Percentiles rank a stretch among this genome's conserved stretches.
Conservation (phyloP, 306 rosid genomes). For the Bauhinia variegata region DNA sequence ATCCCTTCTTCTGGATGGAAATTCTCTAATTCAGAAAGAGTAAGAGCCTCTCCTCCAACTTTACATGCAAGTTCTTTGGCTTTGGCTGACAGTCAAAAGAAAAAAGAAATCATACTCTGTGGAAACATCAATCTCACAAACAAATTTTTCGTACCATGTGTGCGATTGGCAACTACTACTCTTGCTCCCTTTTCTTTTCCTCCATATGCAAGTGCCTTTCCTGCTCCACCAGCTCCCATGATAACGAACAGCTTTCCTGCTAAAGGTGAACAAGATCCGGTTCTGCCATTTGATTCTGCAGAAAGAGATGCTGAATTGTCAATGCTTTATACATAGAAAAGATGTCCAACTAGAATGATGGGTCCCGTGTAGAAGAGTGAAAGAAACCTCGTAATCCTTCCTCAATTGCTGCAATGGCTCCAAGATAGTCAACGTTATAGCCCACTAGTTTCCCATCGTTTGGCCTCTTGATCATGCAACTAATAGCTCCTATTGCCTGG, state of each 20-base stretch:
- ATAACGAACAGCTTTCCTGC: conserved; percentile 65
- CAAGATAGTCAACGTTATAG: conserved; percentile 66
- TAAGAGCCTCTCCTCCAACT: conserved; percentile 63
- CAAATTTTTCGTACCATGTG: conserved; percentile 46
- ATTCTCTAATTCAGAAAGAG: conserved; percentile 49
- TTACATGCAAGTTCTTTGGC: conserved; percentile 54
- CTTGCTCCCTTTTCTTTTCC: conserved; percentile 79
- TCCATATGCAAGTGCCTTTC: conserved; percentile 76
- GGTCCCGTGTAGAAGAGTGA: neutral
- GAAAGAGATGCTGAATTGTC: neutral
- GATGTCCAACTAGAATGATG: neutral
- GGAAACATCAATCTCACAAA: neutral
- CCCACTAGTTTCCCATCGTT: conserved; percentile 57
- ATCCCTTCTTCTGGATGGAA: conserved; percentile 65
- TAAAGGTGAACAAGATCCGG: conserved; percentile 52
- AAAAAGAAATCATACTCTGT: neutral
- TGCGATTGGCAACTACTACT: conserved; percentile 70
- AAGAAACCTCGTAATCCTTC: conserved; percentile 60
- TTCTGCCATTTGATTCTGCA: conserved; percentile 42
- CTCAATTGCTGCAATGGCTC: conserved; percentile 73
- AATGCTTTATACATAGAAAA: neutral
- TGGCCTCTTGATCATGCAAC: conserved; percentile 67
- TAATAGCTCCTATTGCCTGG: conserved; percentile 72
- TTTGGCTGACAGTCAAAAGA: conserved; percentile 45
- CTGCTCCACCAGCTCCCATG: conserved; percentile 81